Evolutionary conservation across 306 rosid species (phyloP), one percentile per base, ranked within the genome.

Genomic region (Comarum palustre): DNA sequence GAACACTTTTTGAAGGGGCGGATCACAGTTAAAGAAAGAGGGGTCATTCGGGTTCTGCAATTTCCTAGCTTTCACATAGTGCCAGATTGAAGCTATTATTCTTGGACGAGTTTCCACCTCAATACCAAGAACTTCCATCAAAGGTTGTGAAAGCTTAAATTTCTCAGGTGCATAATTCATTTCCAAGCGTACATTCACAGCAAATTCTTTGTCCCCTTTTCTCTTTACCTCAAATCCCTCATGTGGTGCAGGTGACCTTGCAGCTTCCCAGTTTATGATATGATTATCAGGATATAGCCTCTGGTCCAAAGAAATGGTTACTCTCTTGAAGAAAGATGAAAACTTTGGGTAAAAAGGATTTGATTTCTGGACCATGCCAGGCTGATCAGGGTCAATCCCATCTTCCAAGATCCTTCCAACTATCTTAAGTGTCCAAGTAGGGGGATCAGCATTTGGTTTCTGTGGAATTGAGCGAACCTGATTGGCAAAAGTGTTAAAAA

Each of bases 211-310:
- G 73, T 95, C 97, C 70, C 99, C 99, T 77, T 95, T 91, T 73
- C 99, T 88, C 86, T 88, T 95, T 66, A 95, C 99, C 88, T 95
- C 99, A 81, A 95, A 95, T 62, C 99, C 99, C 78, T 95, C 99
- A 6, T 95, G 97, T 42, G 91, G 93, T 19, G 93, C 89, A 59
- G 99, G 85, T 0, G 96, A 79, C 73, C 99, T 86, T 16, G 93
- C 83, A 76, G 87, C 83, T 77, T 95, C 99, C 99, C 99, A 95
- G 75, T 79, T 66, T 68, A 95, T 95, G 45, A 90, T 73, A 76
- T 87, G 90, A 71, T 78, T 86, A 39, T 95, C 96, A 16, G 99
- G 99, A 80, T 95, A 92, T 15, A 91, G 86, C 79, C 96, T 90
- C 88, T 92, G 99, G 84, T 95, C 99, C 89, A 95, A 83, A 62